phyloP scores from a whole-genome alignment of 495 filamentous ascomycete species.

The Aspergillus campestris region DNA sequence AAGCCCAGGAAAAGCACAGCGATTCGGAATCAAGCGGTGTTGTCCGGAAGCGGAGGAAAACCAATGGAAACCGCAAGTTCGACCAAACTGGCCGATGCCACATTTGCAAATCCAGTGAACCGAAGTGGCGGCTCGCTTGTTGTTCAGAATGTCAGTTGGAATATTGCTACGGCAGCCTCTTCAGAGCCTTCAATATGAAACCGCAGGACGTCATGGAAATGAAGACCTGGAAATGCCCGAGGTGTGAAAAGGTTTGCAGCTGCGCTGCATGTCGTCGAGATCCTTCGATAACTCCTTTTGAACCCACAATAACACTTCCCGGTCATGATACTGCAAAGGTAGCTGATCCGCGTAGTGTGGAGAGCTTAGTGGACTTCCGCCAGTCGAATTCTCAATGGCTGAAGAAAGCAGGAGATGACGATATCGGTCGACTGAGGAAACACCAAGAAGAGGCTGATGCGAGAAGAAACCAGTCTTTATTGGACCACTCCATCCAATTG shows the following conservation, averaged over 20 bases:
- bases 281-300: slow-evolving; percentile 56
- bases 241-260: slow-evolving; percentile 75
- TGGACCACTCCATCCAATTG: slow-evolving; percentile 29
- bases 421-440: slow-evolving; percentile 38
- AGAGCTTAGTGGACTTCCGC: slow-evolving; percentile 77
- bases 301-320: slow-evolving; percentile 73
- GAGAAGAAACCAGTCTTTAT: slow-evolving; percentile 31
- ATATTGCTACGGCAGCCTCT: slow-evolving; percentile 86
- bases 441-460: slow-evolving; percentile 43
- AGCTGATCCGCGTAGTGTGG: slow-evolving; percentile 81
- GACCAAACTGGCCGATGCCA: slow-evolving; percentile 56
- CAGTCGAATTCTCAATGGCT: slow-evolving; percentile 77
- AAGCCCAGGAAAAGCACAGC: slow-evolving; percentile 7
- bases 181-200: slow-evolving; percentile 78
- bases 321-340: slow-evolving; percentile 84
- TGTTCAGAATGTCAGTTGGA: slow-evolving; percentile 65
- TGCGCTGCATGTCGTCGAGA: slow-evolving; percentile 65
- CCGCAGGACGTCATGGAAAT: slow-evolving; percentile 72
- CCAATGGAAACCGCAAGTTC: slow-evolving; percentile 22
- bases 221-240: slow-evolving; percentile 77
- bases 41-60: slow-evolving; percentile 43
- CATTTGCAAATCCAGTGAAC: slow-evolving; percentile 66
- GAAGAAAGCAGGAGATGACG: slow-evolving; percentile 44
- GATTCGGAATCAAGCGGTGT: slow-evolving; percentile 23
- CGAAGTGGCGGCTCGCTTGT: slow-evolving; percentile 68